Conservation (phyloP, 2,329 filamentous ascomycete species). For the Sporothrix curviconia region DNA sequence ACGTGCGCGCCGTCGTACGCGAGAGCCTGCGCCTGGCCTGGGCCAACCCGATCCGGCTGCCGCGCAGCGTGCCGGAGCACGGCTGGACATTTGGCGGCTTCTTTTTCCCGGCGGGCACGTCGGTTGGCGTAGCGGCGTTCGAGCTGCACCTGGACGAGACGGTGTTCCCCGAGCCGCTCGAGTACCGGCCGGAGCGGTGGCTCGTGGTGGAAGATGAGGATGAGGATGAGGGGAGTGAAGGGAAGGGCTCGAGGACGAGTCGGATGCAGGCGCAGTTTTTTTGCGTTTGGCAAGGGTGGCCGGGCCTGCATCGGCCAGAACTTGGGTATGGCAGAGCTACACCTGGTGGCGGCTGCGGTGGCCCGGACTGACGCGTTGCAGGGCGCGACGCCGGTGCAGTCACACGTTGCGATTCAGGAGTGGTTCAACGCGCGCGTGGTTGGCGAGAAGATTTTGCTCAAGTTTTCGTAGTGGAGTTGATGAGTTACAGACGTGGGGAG, state of each 20-base stretch:
- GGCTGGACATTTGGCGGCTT: constrained; percentile 18
- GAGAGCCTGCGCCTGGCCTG: constrained; percentile 19
- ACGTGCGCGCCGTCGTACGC: constrained; percentile 17
- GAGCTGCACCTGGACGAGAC: constrained; percentile 19
- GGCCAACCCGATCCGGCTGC: constrained; percentile 17
- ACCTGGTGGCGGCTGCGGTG: constrained; percentile 7
- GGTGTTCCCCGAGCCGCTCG: constrained; percentile 18
- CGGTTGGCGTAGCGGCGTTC: constrained; percentile 21
- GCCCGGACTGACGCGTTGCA: constrained; percentile 1
- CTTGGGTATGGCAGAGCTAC: constrained; percentile 16
- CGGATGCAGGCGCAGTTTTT: constrained; percentile 15
- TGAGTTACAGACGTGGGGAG: too few species aligned
- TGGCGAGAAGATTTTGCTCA: constrained; percentile 10
- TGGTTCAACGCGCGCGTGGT: constrained; percentile 17
- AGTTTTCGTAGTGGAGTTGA: too few species aligned
- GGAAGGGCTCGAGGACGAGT: too few species aligned
- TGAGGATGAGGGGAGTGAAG: too few species aligned
- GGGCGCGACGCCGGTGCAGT: neutral
- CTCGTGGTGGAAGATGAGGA: constrained; percentile 12
- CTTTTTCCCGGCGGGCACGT: constrained; percentile 21
- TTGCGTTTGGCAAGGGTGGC: constrained; percentile 21
- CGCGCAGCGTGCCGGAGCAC: constrained; percentile 10
- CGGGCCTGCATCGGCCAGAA: constrained; percentile 22
- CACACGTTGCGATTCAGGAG: constrained; percentile 4
- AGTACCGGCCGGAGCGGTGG: constrained; percentile 21